These are phyloP conservation scores for Tylopilus cervinicoccineus DNA, from an alignment of 768 basidiomycete species.

Conservation along the genomic window DNA sequence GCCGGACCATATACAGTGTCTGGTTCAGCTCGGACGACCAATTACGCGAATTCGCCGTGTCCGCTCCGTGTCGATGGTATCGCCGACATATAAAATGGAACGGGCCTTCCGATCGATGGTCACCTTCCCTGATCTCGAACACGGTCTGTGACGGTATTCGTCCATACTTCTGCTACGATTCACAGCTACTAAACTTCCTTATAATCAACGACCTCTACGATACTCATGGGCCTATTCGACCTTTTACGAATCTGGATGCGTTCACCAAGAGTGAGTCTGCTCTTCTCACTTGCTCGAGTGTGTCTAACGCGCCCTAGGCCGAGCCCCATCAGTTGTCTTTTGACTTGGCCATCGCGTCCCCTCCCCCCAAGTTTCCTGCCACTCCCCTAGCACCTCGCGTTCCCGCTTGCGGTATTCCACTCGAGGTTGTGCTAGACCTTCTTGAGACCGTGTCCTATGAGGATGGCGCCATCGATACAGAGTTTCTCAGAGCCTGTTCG, in stretches of 20 bases:
- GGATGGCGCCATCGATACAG: slow-evolving; percentile 33
- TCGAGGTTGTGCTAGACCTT: slow-evolving; percentile 61
- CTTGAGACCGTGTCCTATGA: slow-evolving; percentile 52
- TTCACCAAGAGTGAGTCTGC: slow-evolving; percentile 23
- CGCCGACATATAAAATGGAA: slow-evolving; percentile 27
- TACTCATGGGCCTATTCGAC: slow-evolving; percentile 25
- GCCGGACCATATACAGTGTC: background rate
- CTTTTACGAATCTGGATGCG: slow-evolving; percentile 19
- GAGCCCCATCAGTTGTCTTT: slow-evolving; percentile 38
- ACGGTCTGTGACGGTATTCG: slow-evolving; percentile 22
- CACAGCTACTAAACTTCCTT: slow-evolving; percentile 17
- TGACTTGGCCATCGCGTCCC: slow-evolving; percentile 31
- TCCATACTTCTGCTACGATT: slow-evolving; percentile 13
- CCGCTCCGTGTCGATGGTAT: slow-evolving; percentile 20
- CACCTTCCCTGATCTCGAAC: slow-evolving; percentile 16
- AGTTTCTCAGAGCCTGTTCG: slow-evolving; percentile 49
- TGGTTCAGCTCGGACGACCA: slow-evolving; percentile 5
- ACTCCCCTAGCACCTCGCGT: slow-evolving; percentile 18
- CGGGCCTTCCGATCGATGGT: slow-evolving; percentile 12
- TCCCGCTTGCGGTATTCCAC: slow-evolving; percentile 41
- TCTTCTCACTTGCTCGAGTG: background rate
- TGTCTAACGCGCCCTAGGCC: slow-evolving; percentile 21
- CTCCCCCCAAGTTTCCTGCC: slow-evolving; percentile 18
- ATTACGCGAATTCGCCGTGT: slow-evolving; percentile 24
- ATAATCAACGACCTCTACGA: slow-evolving; percentile 22